Conservation (phyloP, 1,284 basidiomycete genomes). For the Pholiota adiposa region DNA sequence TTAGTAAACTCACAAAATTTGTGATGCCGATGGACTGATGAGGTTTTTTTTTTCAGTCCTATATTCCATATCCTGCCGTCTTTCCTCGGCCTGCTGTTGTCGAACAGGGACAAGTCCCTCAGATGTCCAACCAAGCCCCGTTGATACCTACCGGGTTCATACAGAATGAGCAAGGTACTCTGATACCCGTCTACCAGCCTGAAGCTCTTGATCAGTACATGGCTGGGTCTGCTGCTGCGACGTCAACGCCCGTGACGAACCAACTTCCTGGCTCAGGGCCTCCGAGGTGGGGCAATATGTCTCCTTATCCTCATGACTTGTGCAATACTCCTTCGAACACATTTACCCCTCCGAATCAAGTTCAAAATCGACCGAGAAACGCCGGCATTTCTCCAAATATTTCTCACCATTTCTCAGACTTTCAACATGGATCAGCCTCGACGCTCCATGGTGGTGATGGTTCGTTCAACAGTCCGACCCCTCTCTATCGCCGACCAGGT, state of each 20-base stretch:
- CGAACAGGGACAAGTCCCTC: conserved; percentile 33
- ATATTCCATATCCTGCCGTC: conserved; percentile 49
- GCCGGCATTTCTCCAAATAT: conserved; percentile 10
- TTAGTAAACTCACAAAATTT: conserved; percentile 33
- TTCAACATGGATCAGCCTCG: conserved; percentile 3
- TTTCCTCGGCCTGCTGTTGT: conserved; percentile 33
- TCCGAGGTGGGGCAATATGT: conserved; percentile 15
- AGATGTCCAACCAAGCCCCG: conserved; percentile 51
- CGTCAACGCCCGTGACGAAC: conserved; percentile 10
- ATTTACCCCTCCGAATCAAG: conserved; percentile 2
- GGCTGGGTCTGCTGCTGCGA: conserved; percentile 33
- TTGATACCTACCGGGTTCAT: conserved; percentile 71
- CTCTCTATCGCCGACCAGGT: conserved; percentile 25
- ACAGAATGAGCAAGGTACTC: conserved; percentile 69
- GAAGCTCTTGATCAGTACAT: conserved; percentile 61
- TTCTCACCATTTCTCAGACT: conserved; percentile 14
- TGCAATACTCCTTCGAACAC: not conserved
- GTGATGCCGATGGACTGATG: not conserved
- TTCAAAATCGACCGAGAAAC: conserved; percentile 13
- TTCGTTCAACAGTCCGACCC: conserved; percentile 5
- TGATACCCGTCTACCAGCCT: conserved; percentile 72
- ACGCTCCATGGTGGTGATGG: conserved; percentile 13
- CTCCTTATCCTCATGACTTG: conserved; percentile 7
- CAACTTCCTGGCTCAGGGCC: conserved; percentile 10
- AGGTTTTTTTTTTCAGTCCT: conserved; percentile 37